Evolutionary conservation across 2,329 filamentous ascomycete genomes (phyloP), one percentile per base, ranked within the genome.

Genomic region (Colletotrichum neosansevieriae): DNA sequence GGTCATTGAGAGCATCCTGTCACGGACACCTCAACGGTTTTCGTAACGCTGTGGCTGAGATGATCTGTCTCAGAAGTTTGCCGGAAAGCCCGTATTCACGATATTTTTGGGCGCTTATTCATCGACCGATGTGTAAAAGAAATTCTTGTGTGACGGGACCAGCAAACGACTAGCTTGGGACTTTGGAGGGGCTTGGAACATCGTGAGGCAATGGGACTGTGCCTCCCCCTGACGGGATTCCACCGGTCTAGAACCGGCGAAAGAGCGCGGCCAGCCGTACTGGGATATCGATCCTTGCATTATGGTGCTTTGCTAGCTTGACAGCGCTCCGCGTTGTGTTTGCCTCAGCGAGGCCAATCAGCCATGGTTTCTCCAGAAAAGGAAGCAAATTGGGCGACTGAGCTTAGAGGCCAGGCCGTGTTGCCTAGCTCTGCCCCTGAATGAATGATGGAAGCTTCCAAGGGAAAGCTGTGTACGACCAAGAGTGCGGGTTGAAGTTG

Each of bases 41-140:
- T 53, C 34, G 60, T 64, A 60, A 68, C 54, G 60, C 42, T 24
- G 65, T 68, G 65, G 65, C 60, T 64, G 45, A 21, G 21, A 21
- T 63, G 47, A 45, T 19, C 10, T 53, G 65, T 67, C 60, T 67
- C 65, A 61, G 47, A 34, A 21, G 34, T n/a, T 15, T 64, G 53
- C 59, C 53, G 53, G 32, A 9, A 15, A n/a, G 45, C 29, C 60
- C 65, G 60, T 42, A 15, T 34, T 49, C 17, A 51, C 36, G 34
- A 21, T 40, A 57, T 64, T 54, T 24, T 50, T 53, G 32, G 32
- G 51, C 32, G 19, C 40, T 10, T 34, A 56, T 62, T 61, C 50
- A 49, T 36, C 24, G 13, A 6, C 24, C 29, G 17, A 40, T 7
- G 7, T 32, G 4, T 9, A 58, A 57, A 51, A 51, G 56, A 21